These are phyloP conservation scores for Mucor piriformis DNA, from an alignment of 371 early-diverging fungal species.

Conservation along the genomic window DNA sequence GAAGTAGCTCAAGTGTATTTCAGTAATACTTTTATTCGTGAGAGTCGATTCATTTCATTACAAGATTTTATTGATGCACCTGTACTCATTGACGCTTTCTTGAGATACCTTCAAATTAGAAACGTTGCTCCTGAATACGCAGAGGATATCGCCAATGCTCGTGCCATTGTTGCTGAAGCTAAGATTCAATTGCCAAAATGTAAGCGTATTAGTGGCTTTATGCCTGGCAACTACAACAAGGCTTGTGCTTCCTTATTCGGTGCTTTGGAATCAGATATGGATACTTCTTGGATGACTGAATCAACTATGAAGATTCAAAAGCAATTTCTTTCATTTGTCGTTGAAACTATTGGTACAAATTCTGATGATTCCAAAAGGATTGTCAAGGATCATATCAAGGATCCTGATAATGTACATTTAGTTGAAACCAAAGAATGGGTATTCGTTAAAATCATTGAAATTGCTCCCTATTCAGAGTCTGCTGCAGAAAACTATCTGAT, in stretches of 20 bases:
- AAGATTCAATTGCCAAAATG: conserved; percentile 54
- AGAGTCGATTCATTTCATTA: conserved; percentile 45
- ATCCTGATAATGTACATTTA: conserved; percentile 16
- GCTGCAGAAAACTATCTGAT: conserved; percentile 7
- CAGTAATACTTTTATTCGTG: conserved; percentile 51
- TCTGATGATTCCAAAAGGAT: conserved; percentile 15
- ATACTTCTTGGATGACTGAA: conserved; percentile 34
- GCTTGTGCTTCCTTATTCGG: conserved; percentile 55
- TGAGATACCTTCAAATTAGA: conserved; percentile 59
- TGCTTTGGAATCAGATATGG: conserved; percentile 25
- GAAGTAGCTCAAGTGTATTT: conserved; percentile 63
- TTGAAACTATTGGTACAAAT: conserved; percentile 23
- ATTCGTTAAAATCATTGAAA: conserved; percentile 29
- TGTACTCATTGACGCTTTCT: conserved; percentile 48
- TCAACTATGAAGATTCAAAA: conserved; percentile 25
- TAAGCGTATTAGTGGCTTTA: conserved; percentile 34
- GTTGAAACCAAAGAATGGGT: conserved; percentile 24
- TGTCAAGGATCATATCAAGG: conserved; percentile 19
- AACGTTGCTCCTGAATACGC: conserved; percentile 60
- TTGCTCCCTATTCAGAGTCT: conserved; percentile 1
- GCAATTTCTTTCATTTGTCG: conserved; percentile 30
- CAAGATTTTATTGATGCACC: conserved; percentile 54
- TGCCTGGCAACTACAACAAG: conserved; percentile 53
- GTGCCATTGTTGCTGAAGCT: conserved; percentile 48
- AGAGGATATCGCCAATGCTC: conserved; percentile 51